Evolutionary conservation across 2,329 filamentous ascomycete species (phyloP).

Genomic region (Colletotrichum truncatum): DNA sequence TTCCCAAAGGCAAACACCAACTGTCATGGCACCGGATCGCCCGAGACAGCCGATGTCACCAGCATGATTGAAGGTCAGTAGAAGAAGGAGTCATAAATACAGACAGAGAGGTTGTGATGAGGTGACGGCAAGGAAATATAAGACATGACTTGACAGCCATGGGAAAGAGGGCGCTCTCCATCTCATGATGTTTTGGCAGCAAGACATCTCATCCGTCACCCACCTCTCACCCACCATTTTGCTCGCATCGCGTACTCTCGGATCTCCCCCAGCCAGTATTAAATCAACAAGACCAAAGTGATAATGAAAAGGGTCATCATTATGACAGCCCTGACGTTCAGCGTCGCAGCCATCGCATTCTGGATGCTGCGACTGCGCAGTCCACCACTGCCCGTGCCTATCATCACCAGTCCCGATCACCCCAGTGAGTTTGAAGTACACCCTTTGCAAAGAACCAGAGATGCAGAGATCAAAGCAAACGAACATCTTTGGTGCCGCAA

Average conservation of each 20-base stretch:
- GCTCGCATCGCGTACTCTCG: not conserved
- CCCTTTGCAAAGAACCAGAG: not conserved
- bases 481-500: no score
- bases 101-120: no score
- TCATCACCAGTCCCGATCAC: not conserved
- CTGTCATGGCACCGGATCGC: not conserved
- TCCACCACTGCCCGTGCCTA: not conserved
- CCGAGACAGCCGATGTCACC: not conserved
- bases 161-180: no score
- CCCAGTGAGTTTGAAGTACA: not conserved
- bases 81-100: no score
- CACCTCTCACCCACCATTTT: not conserved
- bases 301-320: not conserved
- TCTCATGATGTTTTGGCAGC: not conserved
- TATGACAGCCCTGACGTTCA: not conserved
- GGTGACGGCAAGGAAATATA: not conserved
- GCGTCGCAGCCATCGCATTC: not conserved
- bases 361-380: not conserved
- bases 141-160: not conserved
- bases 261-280: no score
- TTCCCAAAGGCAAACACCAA: not conserved
- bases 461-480: no score
- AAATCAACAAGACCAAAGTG: no score
- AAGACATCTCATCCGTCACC: not conserved
- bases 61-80: no score